A percentile compares a stretch with the other conserved stretches of the same genome.
phyloP scores from a whole-genome alignment of 2,329 filamentous ascomycete genomes.

The Hymenoscyphus infarciens region DNA sequence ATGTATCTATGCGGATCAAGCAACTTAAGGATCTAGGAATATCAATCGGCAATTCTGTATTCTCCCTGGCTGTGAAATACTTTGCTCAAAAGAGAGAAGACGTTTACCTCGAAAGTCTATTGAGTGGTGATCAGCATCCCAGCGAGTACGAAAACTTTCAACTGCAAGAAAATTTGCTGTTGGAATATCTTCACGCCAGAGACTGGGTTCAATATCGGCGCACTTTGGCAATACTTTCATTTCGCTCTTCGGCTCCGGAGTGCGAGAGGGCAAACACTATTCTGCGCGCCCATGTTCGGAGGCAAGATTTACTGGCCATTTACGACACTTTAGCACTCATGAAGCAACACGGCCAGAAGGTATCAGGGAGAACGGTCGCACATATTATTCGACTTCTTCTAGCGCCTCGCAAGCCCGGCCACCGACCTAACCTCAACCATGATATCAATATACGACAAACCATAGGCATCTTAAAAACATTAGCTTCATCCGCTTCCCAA shows the following conservation, averaged over 20 bases:
- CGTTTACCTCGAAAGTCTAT: slow-evolving; percentile 28
- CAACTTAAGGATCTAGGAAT: slow-evolving; percentile 62
- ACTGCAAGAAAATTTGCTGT: slow-evolving; percentile 52
- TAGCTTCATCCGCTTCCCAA: slow-evolving; percentile 43
- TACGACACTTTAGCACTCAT: slow-evolving; percentile 43
- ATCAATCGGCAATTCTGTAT: slow-evolving; percentile 57
- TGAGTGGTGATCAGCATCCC: slow-evolving; percentile 60
- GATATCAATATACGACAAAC: slow-evolving; percentile 30
- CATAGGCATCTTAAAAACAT: slow-evolving; percentile 46
- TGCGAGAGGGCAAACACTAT: slow-evolving; percentile 45
- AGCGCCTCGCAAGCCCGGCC: slow-evolving; percentile 35
- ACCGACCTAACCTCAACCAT: slow-evolving; percentile 18
- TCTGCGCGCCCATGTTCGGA: slow-evolving; percentile 39
- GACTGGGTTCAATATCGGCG: slow-evolving; percentile 52
- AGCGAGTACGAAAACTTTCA: slow-evolving; percentile 55
- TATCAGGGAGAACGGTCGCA: slow-evolving; percentile 43
- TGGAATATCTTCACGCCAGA: slow-evolving; percentile 46
- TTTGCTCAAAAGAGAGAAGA: slow-evolving; percentile 56
- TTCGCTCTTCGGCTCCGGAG: slow-evolving; percentile 38
- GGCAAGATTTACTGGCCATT: slow-evolving; percentile 34
- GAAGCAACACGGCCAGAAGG: slow-evolving; percentile 40
- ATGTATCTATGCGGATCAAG: slow-evolving; percentile 56
- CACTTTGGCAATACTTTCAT: slow-evolving; percentile 51
- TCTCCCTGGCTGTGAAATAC: slow-evolving; percentile 60
- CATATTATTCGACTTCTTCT: slow-evolving; percentile 41